These are phyloP conservation scores for Apophysomyces variabilis DNA, from an alignment of 371 early-diverging fungal genomes.

Conservation along the genomic window DNA sequence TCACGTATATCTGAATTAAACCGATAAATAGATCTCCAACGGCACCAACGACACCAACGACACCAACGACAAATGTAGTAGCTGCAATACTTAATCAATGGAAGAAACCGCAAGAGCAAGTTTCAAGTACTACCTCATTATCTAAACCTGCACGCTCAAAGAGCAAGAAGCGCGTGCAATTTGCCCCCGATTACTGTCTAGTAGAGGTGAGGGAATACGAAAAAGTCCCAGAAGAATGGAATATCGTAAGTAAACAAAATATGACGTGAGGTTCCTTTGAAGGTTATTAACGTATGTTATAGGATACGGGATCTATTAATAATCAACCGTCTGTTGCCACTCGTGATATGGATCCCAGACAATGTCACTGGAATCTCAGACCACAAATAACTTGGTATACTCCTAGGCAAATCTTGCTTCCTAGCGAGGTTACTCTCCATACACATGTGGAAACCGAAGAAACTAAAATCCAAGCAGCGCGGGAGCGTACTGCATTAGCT, in stretches of 20 bases:
- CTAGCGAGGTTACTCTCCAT: constrained; percentile 6
- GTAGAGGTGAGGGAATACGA: constrained; percentile 28
- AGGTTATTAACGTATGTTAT: neutral
- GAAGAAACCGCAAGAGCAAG: constrained; percentile 3
- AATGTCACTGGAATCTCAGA: constrained; percentile 12
- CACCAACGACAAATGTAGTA: neutral
- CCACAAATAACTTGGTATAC: constrained; percentile 22
- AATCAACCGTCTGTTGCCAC: neutral
- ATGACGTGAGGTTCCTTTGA: neutral
- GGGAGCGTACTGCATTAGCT: constrained; percentile 30
- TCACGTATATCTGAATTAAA: neutral
- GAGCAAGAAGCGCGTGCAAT: constrained; percentile 24
- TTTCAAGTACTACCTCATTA: neutral
- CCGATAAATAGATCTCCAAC: neutral
- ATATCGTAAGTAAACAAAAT: constrained; percentile 20
- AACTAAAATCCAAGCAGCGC: constrained; percentile 17
- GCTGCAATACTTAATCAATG: neutral
- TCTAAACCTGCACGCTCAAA: neutral
- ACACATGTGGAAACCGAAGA: constrained; percentile 17
- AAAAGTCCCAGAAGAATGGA: constrained; percentile 34
- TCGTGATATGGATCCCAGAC: constrained; percentile 10
- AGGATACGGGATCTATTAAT: constrained; percentile 1
- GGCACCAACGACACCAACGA: neutral
- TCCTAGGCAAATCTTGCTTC: constrained; percentile 16
- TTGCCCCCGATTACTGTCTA: constrained; percentile 23